Percentiles rank a stretch among this genome's conserved stretches.
Evolutionary conservation across 2,329 filamentous ascomycete genomes (phyloP).

Genomic region (Aspergillus novofumigatus): DNA sequence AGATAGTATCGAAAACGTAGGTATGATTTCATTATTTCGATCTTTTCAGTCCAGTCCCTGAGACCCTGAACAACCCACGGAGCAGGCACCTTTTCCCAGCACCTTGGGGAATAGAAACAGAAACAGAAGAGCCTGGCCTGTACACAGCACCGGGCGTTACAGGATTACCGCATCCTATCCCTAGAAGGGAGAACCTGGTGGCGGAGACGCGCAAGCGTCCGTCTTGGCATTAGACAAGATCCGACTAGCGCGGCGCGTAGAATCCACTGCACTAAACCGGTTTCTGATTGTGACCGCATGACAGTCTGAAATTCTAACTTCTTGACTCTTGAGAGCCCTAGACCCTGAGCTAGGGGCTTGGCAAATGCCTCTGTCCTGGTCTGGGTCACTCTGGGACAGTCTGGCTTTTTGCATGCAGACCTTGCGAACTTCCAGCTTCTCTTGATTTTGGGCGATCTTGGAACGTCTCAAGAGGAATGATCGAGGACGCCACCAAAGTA

Average conservation of each 20-base stretch:
- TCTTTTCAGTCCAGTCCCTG: background rate
- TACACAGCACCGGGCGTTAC: slow-evolving; percentile 12
- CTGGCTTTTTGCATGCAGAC: background rate
- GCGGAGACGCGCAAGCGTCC: slow-evolving; percentile 39
- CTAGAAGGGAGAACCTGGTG: slow-evolving; percentile 15
- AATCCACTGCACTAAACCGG: slow-evolving; percentile 22
- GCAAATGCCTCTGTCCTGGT: background rate
- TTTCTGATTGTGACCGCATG: slow-evolving; percentile 8
- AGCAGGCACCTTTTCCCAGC: background rate
- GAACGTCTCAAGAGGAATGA: background rate
- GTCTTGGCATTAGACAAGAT: slow-evolving; percentile 33
- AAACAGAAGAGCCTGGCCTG: background rate
- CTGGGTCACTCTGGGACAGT: background rate
- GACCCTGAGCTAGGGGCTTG: slow-evolving; percentile 1
- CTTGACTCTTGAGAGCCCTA: background rate
- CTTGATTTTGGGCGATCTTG: background rate
- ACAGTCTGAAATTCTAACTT: background rate
- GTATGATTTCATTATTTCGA: background rate
- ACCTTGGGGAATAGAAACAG: slow-evolving; percentile 4
- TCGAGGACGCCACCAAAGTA: background rate
- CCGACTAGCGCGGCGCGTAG: slow-evolving; percentile 24
- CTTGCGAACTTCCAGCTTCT: background rate
- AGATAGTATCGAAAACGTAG: background rate
- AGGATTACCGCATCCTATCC: slow-evolving; percentile 10
- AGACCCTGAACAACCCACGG: background rate